These are phyloP conservation scores for Escovopsis sp. DNA, from an alignment of 2,329 filamentous ascomycete species.

Conservation along the genomic window DNA sequence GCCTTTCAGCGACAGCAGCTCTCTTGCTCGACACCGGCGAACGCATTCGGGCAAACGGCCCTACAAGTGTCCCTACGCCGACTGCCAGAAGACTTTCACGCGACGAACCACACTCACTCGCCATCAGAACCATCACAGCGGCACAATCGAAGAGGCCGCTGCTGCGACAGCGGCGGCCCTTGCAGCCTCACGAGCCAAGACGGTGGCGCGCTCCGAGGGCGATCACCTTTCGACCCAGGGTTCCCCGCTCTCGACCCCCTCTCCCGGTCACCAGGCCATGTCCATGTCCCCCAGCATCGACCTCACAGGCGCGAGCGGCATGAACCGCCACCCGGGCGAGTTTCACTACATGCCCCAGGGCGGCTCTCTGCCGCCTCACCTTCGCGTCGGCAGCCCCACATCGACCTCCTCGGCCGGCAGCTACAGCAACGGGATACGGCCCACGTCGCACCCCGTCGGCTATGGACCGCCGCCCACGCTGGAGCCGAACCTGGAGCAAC, in stretches of 20 bases:
- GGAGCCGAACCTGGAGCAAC: slow-evolving; percentile 70
- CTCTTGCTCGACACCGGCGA: slow-evolving; percentile 77
- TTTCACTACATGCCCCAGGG: slow-evolving; percentile 59
- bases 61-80: slow-evolving; percentile 93
- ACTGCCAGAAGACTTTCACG: slow-evolving; percentile 98
- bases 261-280: slow-evolving; percentile 61
- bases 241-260: slow-evolving; percentile 66
- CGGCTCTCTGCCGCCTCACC: slow-evolving; percentile 66
- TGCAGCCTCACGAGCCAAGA: slow-evolving; percentile 35
- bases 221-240: slow-evolving; percentile 56
- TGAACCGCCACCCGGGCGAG: slow-evolving; percentile 49
- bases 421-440: slow-evolving; percentile 35
- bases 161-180: slow-evolving; percentile 77
- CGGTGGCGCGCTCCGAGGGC: slow-evolving; percentile 47
- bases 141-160: slow-evolving; percentile 86
- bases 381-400: slow-evolving; percentile 59
- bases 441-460: slow-evolving; percentile 72
- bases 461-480: slow-evolving; percentile 76
- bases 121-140: slow-evolving; percentile 91
- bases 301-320: slow-evolving; percentile 49
- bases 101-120: slow-evolving; percentile 86
- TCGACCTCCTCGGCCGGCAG: slow-evolving; percentile 47
- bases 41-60: slow-evolving; percentile 93
- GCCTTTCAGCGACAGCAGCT: slow-evolving; percentile 95
- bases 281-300: slow-evolving; percentile 70